Evolutionary conservation across 352 stramenopile species (phyloP).

Genomic region (Globisporangium takayamanum): DNA sequence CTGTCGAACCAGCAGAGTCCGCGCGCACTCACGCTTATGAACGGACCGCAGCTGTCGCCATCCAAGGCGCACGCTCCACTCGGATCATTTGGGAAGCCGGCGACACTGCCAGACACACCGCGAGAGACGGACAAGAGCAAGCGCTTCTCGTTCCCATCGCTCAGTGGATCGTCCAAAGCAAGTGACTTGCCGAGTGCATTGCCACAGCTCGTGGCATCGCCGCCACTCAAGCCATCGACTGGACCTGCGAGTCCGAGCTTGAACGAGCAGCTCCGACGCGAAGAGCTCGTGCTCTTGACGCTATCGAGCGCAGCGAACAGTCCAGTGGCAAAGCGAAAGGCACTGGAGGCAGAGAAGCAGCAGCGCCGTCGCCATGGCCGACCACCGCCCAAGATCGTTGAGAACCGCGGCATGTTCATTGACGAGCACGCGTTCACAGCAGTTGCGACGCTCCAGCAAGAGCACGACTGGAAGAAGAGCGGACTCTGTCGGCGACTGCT

Average conservation of each 20-base stretch:
- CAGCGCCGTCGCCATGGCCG: constrained; percentile 31
- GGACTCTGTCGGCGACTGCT: constrained; percentile 33
- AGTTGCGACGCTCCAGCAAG: constrained; percentile 13
- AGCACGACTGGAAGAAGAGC: constrained; percentile 35
- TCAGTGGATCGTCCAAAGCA: too few relatives aligned
- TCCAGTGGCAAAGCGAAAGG: constrained; percentile 2
- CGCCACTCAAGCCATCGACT: background rate
- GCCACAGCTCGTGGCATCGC: background rate
- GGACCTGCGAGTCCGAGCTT: background rate
- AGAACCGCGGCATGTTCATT: constrained; percentile 27
- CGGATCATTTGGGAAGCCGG: constrained; percentile 5
- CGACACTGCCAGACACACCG: too few relatives aligned
- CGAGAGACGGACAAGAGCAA: too few relatives aligned
- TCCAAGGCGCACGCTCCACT: constrained; percentile 4
- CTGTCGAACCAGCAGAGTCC: constrained; percentile 1
- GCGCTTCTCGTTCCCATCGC: too few relatives aligned
- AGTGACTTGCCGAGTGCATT: background rate
- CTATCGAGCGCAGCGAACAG: constrained; percentile 11
- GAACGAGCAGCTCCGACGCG: constrained; percentile 23
- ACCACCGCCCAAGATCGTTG: constrained; percentile 26
- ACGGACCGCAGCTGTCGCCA: background rate
- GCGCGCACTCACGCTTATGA: background rate
- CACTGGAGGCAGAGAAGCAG: constrained; percentile 16
- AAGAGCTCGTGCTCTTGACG: constrained; percentile 20
- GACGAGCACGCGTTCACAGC: constrained; percentile 27